Evolutionary conservation across 768 basidiomycete genomes (phyloP).

Genomic region (Phylloporus scabripes): DNA sequence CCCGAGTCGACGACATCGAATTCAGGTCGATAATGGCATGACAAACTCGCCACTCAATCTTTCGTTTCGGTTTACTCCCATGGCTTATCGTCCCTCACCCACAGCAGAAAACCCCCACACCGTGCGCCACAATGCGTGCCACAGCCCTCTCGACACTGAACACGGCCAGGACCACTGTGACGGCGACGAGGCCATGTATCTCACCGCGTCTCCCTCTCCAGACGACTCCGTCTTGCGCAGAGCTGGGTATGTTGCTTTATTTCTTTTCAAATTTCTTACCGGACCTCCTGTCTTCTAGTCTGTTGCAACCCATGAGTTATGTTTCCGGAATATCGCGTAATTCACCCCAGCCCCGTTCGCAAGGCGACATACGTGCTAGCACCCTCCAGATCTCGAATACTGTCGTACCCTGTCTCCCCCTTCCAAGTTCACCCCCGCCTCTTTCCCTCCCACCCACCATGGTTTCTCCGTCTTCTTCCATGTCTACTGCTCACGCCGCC

Average conservation of each 20-base stretch:
- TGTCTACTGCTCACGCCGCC: slow-evolving; percentile 12
- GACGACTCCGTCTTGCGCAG: slow-evolving; percentile 43
- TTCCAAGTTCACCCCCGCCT: background rate
- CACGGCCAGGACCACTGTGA: slow-evolving; percentile 1
- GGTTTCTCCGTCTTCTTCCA: background rate
- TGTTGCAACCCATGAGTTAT: slow-evolving; percentile 54
- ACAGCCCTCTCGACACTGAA: background rate
- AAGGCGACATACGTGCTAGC: slow-evolving; percentile 56
- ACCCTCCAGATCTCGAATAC: slow-evolving; percentile 63
- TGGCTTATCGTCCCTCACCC: slow-evolving; percentile 3
- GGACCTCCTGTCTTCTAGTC: slow-evolving; percentile 31
- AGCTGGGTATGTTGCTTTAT: slow-evolving; percentile 43
- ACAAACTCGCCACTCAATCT: background rate
- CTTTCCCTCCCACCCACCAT: background rate
- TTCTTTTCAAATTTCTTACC: background rate
- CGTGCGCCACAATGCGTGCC: background rate
- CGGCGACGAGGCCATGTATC: slow-evolving; percentile 12
- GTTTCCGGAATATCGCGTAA: slow-evolving; percentile 23
- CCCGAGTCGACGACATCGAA: background rate
- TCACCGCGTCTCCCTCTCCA: slow-evolving; percentile 23
- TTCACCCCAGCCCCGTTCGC: slow-evolving; percentile 42
- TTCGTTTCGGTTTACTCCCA: background rate
- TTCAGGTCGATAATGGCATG: slow-evolving; percentile 2
- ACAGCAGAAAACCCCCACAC: background rate
- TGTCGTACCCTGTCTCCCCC: slow-evolving; percentile 23